Conservation (phyloP, 148 eudicot species). For the Oxyria digyna region DNA sequence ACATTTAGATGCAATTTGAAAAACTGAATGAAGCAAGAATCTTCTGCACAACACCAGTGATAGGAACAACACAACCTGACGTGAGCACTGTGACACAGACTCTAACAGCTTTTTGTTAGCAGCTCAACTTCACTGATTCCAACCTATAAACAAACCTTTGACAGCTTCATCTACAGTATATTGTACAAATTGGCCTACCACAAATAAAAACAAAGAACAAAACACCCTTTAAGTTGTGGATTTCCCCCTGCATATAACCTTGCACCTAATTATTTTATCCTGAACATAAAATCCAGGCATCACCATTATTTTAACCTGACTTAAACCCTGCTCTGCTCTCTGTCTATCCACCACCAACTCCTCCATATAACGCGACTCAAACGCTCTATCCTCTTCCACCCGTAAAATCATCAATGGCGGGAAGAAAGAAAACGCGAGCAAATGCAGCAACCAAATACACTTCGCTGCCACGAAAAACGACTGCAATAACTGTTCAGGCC, state of each 20-base stretch:
- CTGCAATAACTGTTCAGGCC: conserved; percentile 86
- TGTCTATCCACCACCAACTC: conserved; percentile 68
- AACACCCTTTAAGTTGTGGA: neutral
- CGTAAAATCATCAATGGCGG: conserved; percentile 58
- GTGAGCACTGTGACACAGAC: neutral
- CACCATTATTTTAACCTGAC: conserved; percentile 75
- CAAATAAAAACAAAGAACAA: neutral
- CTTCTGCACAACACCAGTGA: neutral
- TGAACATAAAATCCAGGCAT: conserved; percentile 92
- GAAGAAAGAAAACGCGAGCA: conserved; percentile 78
- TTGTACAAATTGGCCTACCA: neutral
- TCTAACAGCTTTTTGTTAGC: neutral
- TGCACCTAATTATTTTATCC: conserved; percentile 73
- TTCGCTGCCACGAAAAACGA: conserved; percentile 85
- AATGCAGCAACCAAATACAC: conserved; percentile 84
- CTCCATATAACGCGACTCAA: conserved; percentile 71
- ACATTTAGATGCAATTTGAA: too few relatives aligned
- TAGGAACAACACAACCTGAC: neutral
- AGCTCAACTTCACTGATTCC: neutral
- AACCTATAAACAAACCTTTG: too few relatives aligned
- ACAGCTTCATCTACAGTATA: too few relatives aligned
- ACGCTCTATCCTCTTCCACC: conserved; percentile 58
- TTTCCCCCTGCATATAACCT: conserved; percentile 81
- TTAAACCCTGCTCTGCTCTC: conserved; percentile 25
- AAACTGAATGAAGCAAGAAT: neutral